Conservation (phyloP, 495 filamentous ascomycete genomes). For the Aspergillus haitiensis region DNA sequence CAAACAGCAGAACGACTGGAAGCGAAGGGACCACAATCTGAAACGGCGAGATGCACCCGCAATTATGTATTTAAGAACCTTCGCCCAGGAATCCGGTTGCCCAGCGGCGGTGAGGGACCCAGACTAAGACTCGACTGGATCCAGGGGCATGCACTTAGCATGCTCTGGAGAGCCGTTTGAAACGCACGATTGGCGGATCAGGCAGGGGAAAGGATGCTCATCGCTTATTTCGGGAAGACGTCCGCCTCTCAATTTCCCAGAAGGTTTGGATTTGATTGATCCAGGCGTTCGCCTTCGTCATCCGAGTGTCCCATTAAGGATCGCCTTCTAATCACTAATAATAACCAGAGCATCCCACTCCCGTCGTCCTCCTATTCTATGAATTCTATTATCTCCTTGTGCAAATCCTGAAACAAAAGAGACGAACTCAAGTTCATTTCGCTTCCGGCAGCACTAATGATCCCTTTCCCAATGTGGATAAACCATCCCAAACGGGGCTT, state of each 20-base stretch:
- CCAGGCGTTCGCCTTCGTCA: slow-evolving; percentile 18
- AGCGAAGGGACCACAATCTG: slow-evolving; percentile 32
- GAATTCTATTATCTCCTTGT: neutral
- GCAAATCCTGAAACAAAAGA: neutral
- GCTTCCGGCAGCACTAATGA: slow-evolving; percentile 7
- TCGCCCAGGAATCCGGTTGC: slow-evolving; percentile 36
- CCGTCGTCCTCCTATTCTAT: neutral
- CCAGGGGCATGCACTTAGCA: slow-evolving; percentile 26
- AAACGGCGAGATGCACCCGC: slow-evolving; percentile 31
- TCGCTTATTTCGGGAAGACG: slow-evolving; percentile 18
- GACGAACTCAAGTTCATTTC: slow-evolving; percentile 16
- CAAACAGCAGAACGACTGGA: slow-evolving; percentile 38
- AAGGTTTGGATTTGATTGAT: slow-evolving; percentile 19
- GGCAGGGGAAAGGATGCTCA: slow-evolving; percentile 16
- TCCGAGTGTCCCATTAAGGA: slow-evolving; percentile 20
- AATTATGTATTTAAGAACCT: slow-evolving; percentile 25
- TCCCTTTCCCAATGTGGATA: neutral
- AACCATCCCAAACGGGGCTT: no score
- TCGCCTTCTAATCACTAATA: slow-evolving; percentile 17
- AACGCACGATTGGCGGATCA: slow-evolving; percentile 28
- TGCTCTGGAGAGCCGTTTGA: slow-evolving; percentile 25
- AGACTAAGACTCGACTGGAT: slow-evolving; percentile 18
- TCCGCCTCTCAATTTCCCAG: slow-evolving; percentile 19
- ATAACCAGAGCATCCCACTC: neutral
- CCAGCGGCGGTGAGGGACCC: slow-evolving; percentile 37